A percentile compares a stretch with the other conserved stretches of the same genome.
Conservation (phyloP, 768 basidiomycete genomes). For the Tulasnella sp. region DNA sequence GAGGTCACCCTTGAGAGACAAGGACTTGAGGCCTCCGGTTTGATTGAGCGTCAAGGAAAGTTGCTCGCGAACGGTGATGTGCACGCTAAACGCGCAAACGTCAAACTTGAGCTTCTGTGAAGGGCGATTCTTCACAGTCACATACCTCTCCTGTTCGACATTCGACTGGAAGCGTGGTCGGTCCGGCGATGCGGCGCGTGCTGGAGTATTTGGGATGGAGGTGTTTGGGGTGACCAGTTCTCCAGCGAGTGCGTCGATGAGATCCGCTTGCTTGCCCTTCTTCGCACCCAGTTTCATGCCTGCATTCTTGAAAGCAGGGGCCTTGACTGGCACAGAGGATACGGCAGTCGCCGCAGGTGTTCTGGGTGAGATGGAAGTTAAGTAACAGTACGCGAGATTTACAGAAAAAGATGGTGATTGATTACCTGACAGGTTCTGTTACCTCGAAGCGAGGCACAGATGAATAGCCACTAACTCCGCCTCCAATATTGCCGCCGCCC, state of each 20-base stretch:
- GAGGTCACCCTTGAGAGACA: conserved; percentile 81
- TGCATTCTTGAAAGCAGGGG: conserved; percentile 80
- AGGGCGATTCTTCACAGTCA: conserved; percentile 6
- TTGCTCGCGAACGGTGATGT: conserved; percentile 74
- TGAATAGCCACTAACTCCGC: conserved; percentile 26
- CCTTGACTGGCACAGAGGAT: conserved; percentile 41
- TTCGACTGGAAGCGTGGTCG: conserved; percentile 55
- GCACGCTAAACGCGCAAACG: conserved; percentile 45
- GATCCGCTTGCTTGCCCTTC: conserved; percentile 79
- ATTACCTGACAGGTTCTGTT: conserved; percentile 3
- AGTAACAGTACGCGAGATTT: conserved; percentile 35
- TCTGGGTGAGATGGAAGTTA: background rate
- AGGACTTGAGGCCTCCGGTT: conserved; percentile 80
- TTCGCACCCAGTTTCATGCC: conserved; percentile 99
- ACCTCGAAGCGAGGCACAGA: conserved; percentile 15
- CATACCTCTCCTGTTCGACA: conserved; percentile 67
- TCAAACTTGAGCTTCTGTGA: background rate
- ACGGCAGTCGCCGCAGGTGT: conserved; percentile 38
- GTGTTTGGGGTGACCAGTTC: conserved; percentile 51
- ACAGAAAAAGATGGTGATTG: background rate
- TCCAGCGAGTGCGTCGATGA: conserved; percentile 78
- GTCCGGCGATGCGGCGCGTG: conserved; percentile 12
- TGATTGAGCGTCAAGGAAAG: conserved; percentile 71
- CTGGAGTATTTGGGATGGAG: conserved; percentile 15
- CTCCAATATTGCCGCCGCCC: conserved; percentile 27